A percentile compares a stretch with the other conserved stretches of the same genome.
These are phyloP conservation scores for Helianthus tuberosus DNA, from an alignment of 129 eudicot species.

Conservation along the genomic window DNA sequence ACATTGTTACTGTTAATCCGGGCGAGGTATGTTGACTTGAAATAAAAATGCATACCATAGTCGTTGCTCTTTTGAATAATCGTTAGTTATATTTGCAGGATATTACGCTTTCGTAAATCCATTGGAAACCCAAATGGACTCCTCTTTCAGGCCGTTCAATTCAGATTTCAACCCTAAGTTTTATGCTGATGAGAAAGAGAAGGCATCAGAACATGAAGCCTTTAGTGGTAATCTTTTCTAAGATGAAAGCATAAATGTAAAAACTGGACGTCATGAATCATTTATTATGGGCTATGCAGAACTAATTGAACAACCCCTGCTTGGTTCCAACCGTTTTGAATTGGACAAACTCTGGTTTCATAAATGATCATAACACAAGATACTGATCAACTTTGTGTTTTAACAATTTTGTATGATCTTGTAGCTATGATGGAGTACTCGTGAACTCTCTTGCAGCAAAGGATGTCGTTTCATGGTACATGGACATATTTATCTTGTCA, in stretches of 20 bases:
- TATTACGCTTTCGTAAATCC: no score
- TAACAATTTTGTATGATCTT: constrained; percentile 23
- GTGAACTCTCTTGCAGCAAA: constrained; percentile 70
- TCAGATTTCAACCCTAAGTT: constrained; percentile 17
- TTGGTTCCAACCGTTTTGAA: background rate
- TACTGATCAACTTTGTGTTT: constrained; percentile 4
- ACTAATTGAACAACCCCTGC: background rate
- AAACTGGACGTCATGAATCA: constrained; percentile 23
- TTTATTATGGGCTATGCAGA: no score
- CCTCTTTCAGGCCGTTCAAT: constrained; percentile 25
- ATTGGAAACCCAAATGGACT: constrained; percentile 24
- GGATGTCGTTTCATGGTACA: constrained; percentile 64
- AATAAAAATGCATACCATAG: no score
- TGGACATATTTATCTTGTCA: background rate
- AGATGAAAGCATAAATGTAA: constrained; percentile 18
- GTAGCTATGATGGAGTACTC: constrained; percentile 92
- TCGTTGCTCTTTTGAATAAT: no score
- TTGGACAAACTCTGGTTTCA: background rate
- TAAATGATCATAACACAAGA: background rate
- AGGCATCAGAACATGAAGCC: constrained; percentile 25
- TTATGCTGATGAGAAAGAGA: constrained; percentile 28
- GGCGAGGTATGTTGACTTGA: no score
- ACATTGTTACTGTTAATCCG: no score
- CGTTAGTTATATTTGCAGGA: no score
- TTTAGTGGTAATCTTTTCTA: constrained; percentile 35